phyloP scores from a whole-genome alignment of 1,284 basidiomycete species.

The Trametes sp. region DNA sequence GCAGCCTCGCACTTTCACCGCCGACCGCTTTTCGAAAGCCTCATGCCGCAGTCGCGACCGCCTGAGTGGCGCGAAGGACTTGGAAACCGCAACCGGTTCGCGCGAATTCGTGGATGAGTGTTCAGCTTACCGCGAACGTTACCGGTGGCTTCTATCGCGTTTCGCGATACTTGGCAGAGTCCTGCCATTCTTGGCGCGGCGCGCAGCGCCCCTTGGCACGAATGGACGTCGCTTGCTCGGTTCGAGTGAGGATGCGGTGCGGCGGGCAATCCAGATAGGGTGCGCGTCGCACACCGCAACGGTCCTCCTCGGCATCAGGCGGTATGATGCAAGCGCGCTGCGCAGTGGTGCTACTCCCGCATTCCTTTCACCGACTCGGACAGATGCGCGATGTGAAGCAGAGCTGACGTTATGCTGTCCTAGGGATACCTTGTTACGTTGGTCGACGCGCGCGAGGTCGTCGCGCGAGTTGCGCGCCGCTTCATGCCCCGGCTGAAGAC shows the following conservation, averaged over 20 bases:
- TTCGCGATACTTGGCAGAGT: slow-evolving; percentile 1
- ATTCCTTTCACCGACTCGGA: not conserved
- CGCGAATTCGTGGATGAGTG: not conserved
- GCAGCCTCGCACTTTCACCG: not conserved
- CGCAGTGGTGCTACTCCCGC: not conserved
- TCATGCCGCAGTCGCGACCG: not conserved
- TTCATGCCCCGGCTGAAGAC: slow-evolving; percentile 86
- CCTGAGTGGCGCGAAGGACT: not conserved
- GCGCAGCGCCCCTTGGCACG: slow-evolving; percentile 14
- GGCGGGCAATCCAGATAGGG: slow-evolving; percentile 5
- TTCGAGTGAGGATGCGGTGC: slow-evolving; percentile 3
- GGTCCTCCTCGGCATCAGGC: not conserved
- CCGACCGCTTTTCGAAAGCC: no score
- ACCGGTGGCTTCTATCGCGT: slow-evolving; percentile 4
- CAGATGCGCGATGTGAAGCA: not conserved
- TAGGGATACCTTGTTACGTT: slow-evolving; percentile 81
- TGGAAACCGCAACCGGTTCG: not conserved
- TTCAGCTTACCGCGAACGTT: slow-evolving; percentile 3
- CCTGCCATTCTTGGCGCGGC: slow-evolving; percentile 13
- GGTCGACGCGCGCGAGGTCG: slow-evolving; percentile 63
- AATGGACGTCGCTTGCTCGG: slow-evolving; percentile 12
- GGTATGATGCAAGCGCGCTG: not conserved
- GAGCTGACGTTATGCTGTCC: slow-evolving; percentile 17
- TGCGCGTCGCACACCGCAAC: slow-evolving; percentile 5
- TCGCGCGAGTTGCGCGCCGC: slow-evolving; percentile 79